Percentiles rank a stretch among this genome's conserved stretches.
These are phyloP conservation scores for Juglanconis sp. DNA, from an alignment of 2,329 filamentous ascomycete species.

Conservation along the genomic window DNA sequence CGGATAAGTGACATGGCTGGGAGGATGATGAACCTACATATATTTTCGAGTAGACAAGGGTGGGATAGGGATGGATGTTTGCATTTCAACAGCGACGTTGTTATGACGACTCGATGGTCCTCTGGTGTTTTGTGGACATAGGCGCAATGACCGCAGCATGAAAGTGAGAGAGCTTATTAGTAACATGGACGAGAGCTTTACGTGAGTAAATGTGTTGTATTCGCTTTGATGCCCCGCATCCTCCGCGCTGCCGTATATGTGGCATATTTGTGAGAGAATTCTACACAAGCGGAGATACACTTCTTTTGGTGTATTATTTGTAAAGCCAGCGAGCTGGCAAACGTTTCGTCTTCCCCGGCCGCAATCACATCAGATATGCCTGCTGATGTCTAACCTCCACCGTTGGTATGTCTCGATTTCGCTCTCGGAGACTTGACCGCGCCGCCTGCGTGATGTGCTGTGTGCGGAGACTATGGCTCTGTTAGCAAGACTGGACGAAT, in stretches of 20 bases:
- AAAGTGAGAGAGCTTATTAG: too few species aligned
- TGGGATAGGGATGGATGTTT: too few species aligned
- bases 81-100: too few species aligned
- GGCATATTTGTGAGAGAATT: not conserved
- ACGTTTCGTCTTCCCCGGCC: not conserved
- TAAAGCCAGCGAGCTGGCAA: not conserved
- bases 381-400: constrained; percentile 6
- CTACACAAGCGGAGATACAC: not conserved
- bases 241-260: not conserved
- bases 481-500: not conserved
- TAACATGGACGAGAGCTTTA: not conserved
- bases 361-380: constrained; percentile 1
- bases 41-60: too few species aligned
- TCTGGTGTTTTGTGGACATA: too few species aligned
- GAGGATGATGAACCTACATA: too few species aligned
- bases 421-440: constrained; percentile 5
- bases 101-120: too few species aligned
- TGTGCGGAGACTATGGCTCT: not conserved
- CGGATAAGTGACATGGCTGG: too few species aligned
- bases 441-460: not conserved
- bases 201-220: not conserved
- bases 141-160: too few species aligned
- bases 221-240: not conserved
- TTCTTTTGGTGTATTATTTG: not conserved
- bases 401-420: constrained; percentile 5